phyloP scores from a whole-genome alignment of 2,329 filamentous ascomycete species.

The Hortaea werneckii region DNA sequence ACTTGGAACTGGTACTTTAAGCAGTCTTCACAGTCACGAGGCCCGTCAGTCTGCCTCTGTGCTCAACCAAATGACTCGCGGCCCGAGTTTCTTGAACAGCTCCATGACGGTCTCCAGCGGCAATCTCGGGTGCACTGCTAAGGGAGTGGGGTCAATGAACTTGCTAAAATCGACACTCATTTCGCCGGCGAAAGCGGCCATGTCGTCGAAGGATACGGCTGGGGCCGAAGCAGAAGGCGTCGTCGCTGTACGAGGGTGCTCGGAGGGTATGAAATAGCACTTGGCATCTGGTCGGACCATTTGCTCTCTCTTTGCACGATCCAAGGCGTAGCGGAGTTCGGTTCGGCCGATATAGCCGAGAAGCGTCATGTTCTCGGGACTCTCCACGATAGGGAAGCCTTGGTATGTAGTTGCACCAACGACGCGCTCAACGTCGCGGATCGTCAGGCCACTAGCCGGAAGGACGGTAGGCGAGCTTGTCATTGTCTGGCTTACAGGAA shows the following conservation, averaged over 20 bases:
- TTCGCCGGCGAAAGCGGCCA: conserved; percentile 44
- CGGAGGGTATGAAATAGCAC: conserved; percentile 57
- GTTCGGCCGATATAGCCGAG: conserved; percentile 89
- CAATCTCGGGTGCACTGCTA: conserved; percentile 82
- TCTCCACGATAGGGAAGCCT: conserved; percentile 85
- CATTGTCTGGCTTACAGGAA: conserved; percentile 79
- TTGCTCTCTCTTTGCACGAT: conserved; percentile 62
- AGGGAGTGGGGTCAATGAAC: conserved; percentile 80
- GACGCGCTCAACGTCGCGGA: conserved; percentile 67
- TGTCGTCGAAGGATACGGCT: conserved; percentile 48
- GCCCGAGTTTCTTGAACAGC: conserved; percentile 94
- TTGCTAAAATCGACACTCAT: conserved; percentile 67
- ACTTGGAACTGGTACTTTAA: conserved; percentile 96
- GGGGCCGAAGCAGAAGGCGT: conserved; percentile 26
- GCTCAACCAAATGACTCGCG: conserved; percentile 88
- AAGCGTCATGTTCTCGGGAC: conserved; percentile 57
- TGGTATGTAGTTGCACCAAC: conserved; percentile 73
- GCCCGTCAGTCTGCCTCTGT: conserved; percentile 71
- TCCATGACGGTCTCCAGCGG: conserved; percentile 97
- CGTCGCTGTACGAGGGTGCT: conserved; percentile 13
- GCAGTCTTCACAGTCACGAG: conserved; percentile 92
- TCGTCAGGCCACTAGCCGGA: conserved; percentile 60
- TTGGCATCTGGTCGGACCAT: conserved; percentile 55
- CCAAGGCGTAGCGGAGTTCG: conserved; percentile 82
- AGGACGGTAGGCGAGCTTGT: conserved; percentile 64